phyloP scores from a whole-genome alignment of 1,139 yeast species.

The Saccharomyces hybrid region DNA sequence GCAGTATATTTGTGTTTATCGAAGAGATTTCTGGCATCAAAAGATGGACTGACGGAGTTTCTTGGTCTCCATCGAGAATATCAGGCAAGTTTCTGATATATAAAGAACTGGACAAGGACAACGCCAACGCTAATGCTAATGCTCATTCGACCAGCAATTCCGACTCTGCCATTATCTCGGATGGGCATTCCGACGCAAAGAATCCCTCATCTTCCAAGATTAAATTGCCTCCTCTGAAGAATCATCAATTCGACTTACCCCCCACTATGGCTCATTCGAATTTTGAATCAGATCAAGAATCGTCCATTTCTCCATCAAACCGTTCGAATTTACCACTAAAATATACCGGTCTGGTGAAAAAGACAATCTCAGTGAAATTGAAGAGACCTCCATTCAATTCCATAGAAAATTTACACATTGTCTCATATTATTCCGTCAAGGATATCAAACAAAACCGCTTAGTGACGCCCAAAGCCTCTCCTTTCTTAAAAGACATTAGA shows the following conservation, averaged over 20 bases:
- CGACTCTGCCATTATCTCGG: neutral
- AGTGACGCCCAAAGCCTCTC: slow-evolving; percentile 48
- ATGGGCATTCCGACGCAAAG: neutral
- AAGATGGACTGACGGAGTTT: slow-evolving; percentile 91
- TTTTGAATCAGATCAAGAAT: neutral
- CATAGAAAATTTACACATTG: slow-evolving; percentile 57
- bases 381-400: slow-evolving; percentile 18
- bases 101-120: slow-evolving; percentile 52
- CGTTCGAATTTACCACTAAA: slow-evolving; percentile 41
- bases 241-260: neutral
- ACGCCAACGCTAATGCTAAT: slow-evolving; percentile 1
- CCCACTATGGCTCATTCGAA: neutral
- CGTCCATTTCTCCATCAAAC: neutral
- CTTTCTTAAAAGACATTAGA: slow-evolving; percentile 41
- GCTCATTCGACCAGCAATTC: neutral
- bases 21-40: slow-evolving; percentile 76
- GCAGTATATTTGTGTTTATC: slow-evolving; percentile 73
- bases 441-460: slow-evolving; percentile 58
- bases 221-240: neutral
- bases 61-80: slow-evolving; percentile 86
- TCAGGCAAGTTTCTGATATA: slow-evolving; percentile 75
- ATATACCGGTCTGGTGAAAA: slow-evolving; percentile 72
- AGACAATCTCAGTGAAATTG: slow-evolving; percentile 59
- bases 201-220: neutral
- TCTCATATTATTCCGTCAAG: slow-evolving; percentile 67